These are phyloP conservation scores for Grosmannia serpens DNA, from an alignment of 2,329 filamentous ascomycete species.

Conservation along the genomic window DNA sequence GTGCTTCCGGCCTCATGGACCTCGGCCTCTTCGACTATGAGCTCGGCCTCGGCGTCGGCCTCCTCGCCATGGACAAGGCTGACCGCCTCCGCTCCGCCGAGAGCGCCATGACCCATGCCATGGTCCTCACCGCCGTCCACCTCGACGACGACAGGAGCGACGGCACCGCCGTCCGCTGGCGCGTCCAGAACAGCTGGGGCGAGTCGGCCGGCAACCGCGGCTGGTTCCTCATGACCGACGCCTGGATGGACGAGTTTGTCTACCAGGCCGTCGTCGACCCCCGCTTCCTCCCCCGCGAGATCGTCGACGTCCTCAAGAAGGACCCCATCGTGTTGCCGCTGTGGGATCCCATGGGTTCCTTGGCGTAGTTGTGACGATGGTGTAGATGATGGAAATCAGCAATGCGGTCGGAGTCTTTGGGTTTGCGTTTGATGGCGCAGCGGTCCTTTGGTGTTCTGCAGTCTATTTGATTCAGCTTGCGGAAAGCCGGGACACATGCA, in stretches of 20 bases:
- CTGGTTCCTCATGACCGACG: constrained; percentile 83
- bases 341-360: constrained; percentile 71
- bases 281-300: constrained; percentile 49
- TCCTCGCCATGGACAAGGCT: constrained; percentile 66
- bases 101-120: constrained; percentile 80
- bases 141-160: constrained; percentile 44
- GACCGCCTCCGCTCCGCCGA: constrained; percentile 63
- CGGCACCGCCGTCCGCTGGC: constrained; percentile 54
- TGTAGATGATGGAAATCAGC: background rate
- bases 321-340: constrained; percentile 60
- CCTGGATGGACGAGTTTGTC: constrained; percentile 68
- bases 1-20: constrained; percentile 65
- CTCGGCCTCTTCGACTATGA: constrained; percentile 65
- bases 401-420: no score
- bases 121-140: constrained; percentile 83
- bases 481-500: no score
- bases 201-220: constrained; percentile 58
- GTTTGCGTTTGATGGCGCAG: no score
- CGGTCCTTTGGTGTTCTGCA: no score
- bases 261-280: constrained; percentile 82
- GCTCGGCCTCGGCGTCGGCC: constrained; percentile 67
- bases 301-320: constrained; percentile 59
- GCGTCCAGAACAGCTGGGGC: constrained; percentile 83
- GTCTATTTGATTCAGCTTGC: no score
- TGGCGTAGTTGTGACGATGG: constrained; percentile 36